Base-by-base conservation (phyloP, 2,329 filamentous ascomycete species). In the Arthrobotrys megalospora region DNA sequence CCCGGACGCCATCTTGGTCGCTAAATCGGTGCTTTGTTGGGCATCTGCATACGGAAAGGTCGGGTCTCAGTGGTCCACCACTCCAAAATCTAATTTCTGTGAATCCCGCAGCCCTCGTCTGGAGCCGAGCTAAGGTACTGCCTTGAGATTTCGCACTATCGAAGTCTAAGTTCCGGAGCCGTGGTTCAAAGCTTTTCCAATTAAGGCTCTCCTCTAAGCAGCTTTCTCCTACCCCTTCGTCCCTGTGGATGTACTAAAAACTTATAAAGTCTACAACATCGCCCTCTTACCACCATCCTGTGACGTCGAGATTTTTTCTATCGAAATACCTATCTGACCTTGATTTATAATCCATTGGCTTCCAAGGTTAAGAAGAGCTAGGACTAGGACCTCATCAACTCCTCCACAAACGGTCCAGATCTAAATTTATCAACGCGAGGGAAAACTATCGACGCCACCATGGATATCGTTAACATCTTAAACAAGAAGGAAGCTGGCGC, bases 401-500 rank as follows among this genome's bases (percentile, higher is more conserved):
- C 8, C 19, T 43, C 19, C 11, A 60, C 38, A 45, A 58, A n/a
- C 16, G 14, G n/a, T 45, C 65, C n/a, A 24, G 6, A 52, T 28
- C 47, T 50, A 50, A 24, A 43, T 12, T 2, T 55, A 7, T 16
- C 14, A 43, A 14, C 36, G 16, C 12, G 16, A 58, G 36, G 34
- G 55, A 32, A 43, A 67, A 52, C 65, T 55, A 60, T 60, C 16
- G 55, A 60, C 55, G 16, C 76, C 83, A 83, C 83, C 83, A 87
- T 88, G 86, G 86, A 88, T 82, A 87, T 88, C 83, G 86, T 86
- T 80, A 87, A 85, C 72, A 87, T 88, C 72, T 82, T 88, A 79
- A 87, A 87, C 82, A 85, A 85, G 81, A 87, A 87, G 82, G 85
- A 85, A 80, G 85, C 85, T 75, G 83, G 85, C 64, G 84, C 84